Evolutionary conservation across 345 rosid species (phyloP).

Genomic region (Orychophragmus violaceus): DNA sequence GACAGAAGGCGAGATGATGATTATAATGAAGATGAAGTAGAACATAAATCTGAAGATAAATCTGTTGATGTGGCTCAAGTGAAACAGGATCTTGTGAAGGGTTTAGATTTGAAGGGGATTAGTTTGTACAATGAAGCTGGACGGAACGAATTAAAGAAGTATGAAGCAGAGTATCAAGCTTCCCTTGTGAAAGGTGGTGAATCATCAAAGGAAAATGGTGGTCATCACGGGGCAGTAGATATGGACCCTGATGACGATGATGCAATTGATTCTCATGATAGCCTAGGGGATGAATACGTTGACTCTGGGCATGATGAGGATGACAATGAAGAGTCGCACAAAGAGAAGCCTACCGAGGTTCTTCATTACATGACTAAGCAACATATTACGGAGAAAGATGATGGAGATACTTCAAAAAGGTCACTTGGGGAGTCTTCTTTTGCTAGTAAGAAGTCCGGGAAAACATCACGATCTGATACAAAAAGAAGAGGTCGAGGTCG

Average conservation of each 20-base stretch:
- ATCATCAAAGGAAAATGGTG: conserved; percentile 24
- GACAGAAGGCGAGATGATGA: conserved; percentile 92
- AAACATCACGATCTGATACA: conserved; percentile 38
- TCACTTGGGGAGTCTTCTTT: conserved; percentile 34
- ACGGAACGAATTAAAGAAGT: conserved; percentile 64
- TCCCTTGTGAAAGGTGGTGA: conserved; percentile 44
- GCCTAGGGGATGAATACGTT: conserved; percentile 41
- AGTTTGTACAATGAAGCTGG: conserved; percentile 91
- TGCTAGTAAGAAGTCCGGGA: conserved; percentile 34
- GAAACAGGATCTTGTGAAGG: conserved; percentile 24
- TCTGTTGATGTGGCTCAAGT: conserved; percentile 26
- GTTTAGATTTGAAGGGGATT: conserved; percentile 37
- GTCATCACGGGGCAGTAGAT: conserved; percentile 33
- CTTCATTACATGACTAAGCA: conserved; percentile 29
- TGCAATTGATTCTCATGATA: conserved; percentile 50
- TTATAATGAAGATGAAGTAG: conserved; percentile 58
- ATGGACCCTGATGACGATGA: conserved; percentile 49
- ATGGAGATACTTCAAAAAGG: conserved; percentile 24
- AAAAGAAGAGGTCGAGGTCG: conserved; percentile 59
- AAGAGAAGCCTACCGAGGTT: conserved; percentile 28
- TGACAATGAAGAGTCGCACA: conserved; percentile 20
- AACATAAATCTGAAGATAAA: conserved; percentile 24
- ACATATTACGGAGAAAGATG: conserved; percentile 34
- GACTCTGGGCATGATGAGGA: conserved; percentile 44
- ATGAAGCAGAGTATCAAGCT: conserved; percentile 79